Base-by-base conservation (phyloP, 192 early-diverging fungal species). In the Backusella tuberculispora region DNA sequence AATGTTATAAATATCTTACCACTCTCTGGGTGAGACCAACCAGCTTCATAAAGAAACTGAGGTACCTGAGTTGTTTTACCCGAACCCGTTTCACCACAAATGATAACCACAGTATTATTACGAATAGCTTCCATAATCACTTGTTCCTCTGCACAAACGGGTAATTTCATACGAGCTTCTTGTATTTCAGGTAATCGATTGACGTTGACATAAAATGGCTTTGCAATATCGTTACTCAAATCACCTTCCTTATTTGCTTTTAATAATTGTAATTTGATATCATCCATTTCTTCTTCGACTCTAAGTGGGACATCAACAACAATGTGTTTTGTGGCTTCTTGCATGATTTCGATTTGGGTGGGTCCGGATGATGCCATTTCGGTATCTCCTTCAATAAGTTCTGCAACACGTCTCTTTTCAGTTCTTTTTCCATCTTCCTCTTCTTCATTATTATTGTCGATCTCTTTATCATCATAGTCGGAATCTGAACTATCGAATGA, bases 11-110 rank as follows among this genome's bases (percentile, higher is more conserved):
- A 0, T 9, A 38, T 71, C 76, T 66, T 77, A 83, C 86, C 87
- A 38, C 89, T 91, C 9, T 86, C 77, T 0, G 93, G 89, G 78
- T 98, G 91, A 41, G 96, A 94, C 77, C 96, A 99, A n/a, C 98
- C 98, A 38, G 98, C 94, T 77, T 99, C 98, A 69, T 98, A 96
- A 66, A 99, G 83, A 69, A 99, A 98, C 83, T 99, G 97, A 2
- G 98, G 98, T 0, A 99, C 90, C 81, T 98, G 97, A 1, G 97
- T 98, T 14, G 96, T 98, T 82, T 98, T 97, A 69, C 97, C 96
- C 46, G 94, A 95, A 41, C 98, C 98, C 0, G 98, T 99, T 81
- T 99, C 98, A 75, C 98, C 98, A 81, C 97, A 98, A 56, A 99
- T 89, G 45, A 99, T 92, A 10, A 94, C 87, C 10, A 96, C 92